Conservation (phyloP, 768 basidiomycete genomes). For the Floccularia luteovirens region DNA sequence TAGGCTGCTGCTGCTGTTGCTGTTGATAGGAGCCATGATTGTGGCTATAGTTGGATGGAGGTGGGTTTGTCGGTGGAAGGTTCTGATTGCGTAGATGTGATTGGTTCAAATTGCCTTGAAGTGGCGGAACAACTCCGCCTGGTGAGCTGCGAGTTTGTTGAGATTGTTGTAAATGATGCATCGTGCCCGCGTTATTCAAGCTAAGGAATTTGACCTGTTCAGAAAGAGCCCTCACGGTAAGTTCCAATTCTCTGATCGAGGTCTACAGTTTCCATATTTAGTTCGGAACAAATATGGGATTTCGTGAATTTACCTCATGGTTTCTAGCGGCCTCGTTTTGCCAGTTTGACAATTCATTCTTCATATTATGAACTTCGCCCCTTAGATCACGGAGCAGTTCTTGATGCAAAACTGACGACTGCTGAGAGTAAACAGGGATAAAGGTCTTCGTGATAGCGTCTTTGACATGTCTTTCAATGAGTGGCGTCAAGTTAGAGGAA, state of each 20-base stretch:
- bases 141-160: constrained; percentile 33
- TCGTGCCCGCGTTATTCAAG: constrained; percentile 37
- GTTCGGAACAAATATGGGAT: constrained; percentile 6
- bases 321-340: constrained; percentile 71
- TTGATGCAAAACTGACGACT: constrained; percentile 72
- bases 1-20: constrained; percentile 25
- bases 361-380: constrained; percentile 66
- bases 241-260: constrained; percentile 75
- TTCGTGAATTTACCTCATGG: constrained; percentile 56
- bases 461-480: constrained; percentile 78
- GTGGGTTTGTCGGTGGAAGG: constrained; percentile 20
- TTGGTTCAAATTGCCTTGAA: constrained; percentile 25
- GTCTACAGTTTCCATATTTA: constrained; percentile 30
- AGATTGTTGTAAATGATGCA: constrained; percentile 33
- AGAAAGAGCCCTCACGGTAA: constrained; percentile 61
- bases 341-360: constrained; percentile 76
- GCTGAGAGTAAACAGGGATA: constrained; percentile 69
- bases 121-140: constrained; percentile 27
- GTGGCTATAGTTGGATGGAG: constrained; percentile 29
- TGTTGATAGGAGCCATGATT: constrained; percentile 27
- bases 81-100: constrained; percentile 36
- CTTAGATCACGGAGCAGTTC: constrained; percentile 72
- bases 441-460: constrained; percentile 68
- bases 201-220: constrained; percentile 81
- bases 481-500: constrained; percentile 62